Percentiles rank a stretch among this genome's conserved stretches.
These are phyloP conservation scores for Canna indica DNA, from an alignment of 176 grass and related monocot species.

Conservation along the genomic window DNA sequence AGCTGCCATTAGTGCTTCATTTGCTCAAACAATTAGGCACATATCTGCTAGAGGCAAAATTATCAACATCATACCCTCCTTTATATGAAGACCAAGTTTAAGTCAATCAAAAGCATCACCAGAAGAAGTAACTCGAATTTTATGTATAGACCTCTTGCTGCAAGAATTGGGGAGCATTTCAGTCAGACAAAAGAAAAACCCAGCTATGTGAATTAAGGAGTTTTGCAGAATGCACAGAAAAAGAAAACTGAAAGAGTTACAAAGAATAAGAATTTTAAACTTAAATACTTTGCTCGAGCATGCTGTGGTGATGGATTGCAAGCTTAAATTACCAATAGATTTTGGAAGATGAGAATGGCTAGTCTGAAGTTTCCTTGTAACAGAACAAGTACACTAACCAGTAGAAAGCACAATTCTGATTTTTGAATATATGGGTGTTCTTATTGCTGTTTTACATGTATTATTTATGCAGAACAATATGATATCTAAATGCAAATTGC, in stretches of 20 bases:
- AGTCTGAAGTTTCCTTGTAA: background rate
- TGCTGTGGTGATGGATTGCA: too few species aligned
- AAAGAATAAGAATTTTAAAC: too few species aligned
- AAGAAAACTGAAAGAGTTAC: background rate
- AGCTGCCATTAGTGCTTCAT: constrained; percentile 49
- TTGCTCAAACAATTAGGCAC: background rate
- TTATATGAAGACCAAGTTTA: background rate
- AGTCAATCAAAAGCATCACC: background rate
- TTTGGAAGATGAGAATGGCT: too few species aligned
- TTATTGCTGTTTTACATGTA: background rate
- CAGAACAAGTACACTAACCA: too few species aligned
- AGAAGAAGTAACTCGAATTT: background rate
- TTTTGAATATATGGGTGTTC: background rate
- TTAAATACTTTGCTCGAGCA: too few species aligned
- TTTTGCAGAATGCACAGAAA: too few species aligned
- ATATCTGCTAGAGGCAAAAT: background rate
- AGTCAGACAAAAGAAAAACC: too few species aligned
- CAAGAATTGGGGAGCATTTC: background rate
- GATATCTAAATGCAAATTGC: background rate
- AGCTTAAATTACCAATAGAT: too few species aligned
- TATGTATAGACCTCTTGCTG: background rate
- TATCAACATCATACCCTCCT: background rate
- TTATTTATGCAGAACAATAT: background rate
- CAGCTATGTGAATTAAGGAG: too few species aligned
- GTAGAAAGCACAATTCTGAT: too few species aligned